Evolutionary conservation across 2,329 filamentous ascomycete species (phyloP), one percentile per base, ranked within the genome.

Genomic region (Penicillium corylophilum): DNA sequence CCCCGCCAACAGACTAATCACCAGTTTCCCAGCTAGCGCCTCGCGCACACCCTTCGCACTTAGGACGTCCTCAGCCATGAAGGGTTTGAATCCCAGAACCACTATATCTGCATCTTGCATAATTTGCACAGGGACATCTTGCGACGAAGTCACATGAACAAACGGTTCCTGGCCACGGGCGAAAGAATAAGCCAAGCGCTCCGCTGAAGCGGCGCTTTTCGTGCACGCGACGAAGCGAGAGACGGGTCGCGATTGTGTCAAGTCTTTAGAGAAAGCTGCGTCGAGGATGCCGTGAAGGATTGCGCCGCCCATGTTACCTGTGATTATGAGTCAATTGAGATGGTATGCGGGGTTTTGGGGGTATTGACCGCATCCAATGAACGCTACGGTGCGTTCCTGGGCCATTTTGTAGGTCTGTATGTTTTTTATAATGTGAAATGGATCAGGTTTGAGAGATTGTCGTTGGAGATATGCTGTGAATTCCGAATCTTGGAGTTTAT

Each of bases 1-100:
- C 1, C 78, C 78, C 1, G 77, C 79, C 0, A 73, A 71, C 1
- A 81, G 67, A 54, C 77, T 80, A 59, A 81, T 76, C 10, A 81
- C 56, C 1, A 80, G 65, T 55, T 80, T 81, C 5, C 68, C 67
- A 0, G 64, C 61, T 1, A 80, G 47, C 0, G 74, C 75, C 7
- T 73, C 64, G 0, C 56, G 39, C 1, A 79, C 60, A 0, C 72
- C 73, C 0, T 68, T 54, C 28, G 72, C 56, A 0, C 59, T 57
- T 3, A 81, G 60, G 0, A 77, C 68, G 0, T 63, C 40, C 3
- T 66, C 60, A 0, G 79, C 69, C 46, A 78, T 73, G 7, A 73
- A 67, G 0, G 78, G 79, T 40, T 80, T 76, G 4, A 75, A 74
- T 2, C 66, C 77, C 0, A 81, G 66, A 2, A 81, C 65, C 1